Base-by-base conservation (phyloP, 73 alveolate genomes). In the Tetrahymena borealis region DNA sequence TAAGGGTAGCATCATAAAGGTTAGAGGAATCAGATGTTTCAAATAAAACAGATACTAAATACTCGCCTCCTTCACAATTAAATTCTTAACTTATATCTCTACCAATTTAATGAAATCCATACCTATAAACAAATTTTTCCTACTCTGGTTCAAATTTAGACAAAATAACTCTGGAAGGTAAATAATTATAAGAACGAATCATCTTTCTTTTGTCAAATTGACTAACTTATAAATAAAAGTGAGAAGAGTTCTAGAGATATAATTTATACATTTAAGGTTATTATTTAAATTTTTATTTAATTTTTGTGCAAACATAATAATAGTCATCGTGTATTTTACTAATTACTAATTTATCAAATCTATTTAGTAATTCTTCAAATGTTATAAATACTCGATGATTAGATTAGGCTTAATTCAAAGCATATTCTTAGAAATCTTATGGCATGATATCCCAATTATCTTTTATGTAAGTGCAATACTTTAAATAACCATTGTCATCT, bases 381-480 rank as follows among this genome's bases (percentile, higher is more conserved):
- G 85, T 60, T 2, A 60, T 60, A 60, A 60, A 60, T 60, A 60
- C 85, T 15, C 28, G n/a, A 9, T 60, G 85, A 3, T n/a, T 4
- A 60, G n/a, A 24, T n/a, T 60, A 15, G 31, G 85, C 85, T 60
- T 60, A 28, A 6, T 60, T 24, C 10, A 60, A n/a, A 13, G 85
- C 37, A 9, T 60, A 60, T 60, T 60, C 85, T 60, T 60, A 60
- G 28, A 60, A 60, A 20, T 60, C 85, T 5, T 13, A 35, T 24
- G 85, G 85, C 85, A 60, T 60, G n/a, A 60, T 60, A 60, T 60
- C 38, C 85, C 85, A 60, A 60, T 60, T 60, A 60, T 60, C 85
- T 60, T 60, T 60, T 15, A 60, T 60, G 35, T 60, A 60, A 60
- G 85, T 60, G 13, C 85, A 60, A 28, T 20, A 60, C 28, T 60